phyloP scores from a whole-genome alignment of 2,329 filamentous ascomycete species.

The Neonectria hederae region DNA sequence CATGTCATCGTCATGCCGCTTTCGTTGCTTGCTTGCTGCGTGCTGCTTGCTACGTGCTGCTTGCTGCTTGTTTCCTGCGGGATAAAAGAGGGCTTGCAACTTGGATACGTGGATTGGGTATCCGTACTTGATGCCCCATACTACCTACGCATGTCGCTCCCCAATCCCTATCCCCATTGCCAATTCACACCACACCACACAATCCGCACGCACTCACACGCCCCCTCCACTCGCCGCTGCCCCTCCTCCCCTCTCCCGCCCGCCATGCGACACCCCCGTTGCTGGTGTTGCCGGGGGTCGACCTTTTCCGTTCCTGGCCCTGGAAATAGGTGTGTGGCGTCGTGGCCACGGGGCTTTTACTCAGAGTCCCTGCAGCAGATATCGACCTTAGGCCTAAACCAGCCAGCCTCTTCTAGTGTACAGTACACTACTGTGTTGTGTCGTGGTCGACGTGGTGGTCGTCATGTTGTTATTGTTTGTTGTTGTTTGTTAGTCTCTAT shows the following conservation, averaged over 20 bases:
- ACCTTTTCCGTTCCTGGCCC: constrained; percentile 37
- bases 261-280: constrained; percentile 39
- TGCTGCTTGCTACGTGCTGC: constrained; percentile 5
- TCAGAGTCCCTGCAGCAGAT: constrained; percentile 1
- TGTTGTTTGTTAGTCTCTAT: background rate
- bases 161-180: constrained; percentile 29
- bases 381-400: constrained; percentile 4
- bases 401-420: background rate
- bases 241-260: constrained; percentile 23
- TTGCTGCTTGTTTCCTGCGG: constrained; percentile 41
- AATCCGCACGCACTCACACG: constrained; percentile 28
- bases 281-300: constrained; percentile 16
- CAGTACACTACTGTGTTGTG: background rate
- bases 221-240: constrained; percentile 23
- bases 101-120: constrained; percentile 52
- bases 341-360: background rate
- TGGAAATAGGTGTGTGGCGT: constrained; percentile 6
- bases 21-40: constrained; percentile 20
- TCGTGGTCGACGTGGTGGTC: too few species aligned
- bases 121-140: constrained; percentile 51
- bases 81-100: constrained; percentile 47
- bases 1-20: constrained; percentile 41
- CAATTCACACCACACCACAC: constrained; percentile 43
- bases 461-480: background rate
- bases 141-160: constrained; percentile 27